Evolutionary conservation across 805 yeast species (phyloP).

Genomic region (Metschnikowia similis): DNA sequence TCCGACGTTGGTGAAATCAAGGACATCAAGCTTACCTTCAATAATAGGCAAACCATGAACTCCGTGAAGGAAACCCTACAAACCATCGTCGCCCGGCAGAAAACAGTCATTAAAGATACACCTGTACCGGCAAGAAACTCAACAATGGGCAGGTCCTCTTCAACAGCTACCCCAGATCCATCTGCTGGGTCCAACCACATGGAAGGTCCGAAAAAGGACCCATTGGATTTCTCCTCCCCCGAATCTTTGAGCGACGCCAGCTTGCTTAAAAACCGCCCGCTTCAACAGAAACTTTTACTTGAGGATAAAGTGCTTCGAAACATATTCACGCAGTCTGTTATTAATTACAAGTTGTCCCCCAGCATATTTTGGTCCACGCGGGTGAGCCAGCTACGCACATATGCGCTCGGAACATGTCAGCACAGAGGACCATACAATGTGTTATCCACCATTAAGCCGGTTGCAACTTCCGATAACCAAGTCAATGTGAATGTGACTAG

Average conservation of each 20-base stretch:
- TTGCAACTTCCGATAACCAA: slow-evolving; percentile 87
- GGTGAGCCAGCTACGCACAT: slow-evolving; percentile 73
- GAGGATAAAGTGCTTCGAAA: slow-evolving; percentile 66
- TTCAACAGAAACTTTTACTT: slow-evolving; percentile 74
- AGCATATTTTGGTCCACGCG: slow-evolving; percentile 85
- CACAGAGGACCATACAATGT: slow-evolving; percentile 93
- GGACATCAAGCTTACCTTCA: slow-evolving; percentile 52
- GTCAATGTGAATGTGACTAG: slow-evolving; percentile 90
- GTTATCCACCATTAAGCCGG: slow-evolving; percentile 87
- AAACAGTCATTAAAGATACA: slow-evolving; percentile 45
- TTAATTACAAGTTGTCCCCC: slow-evolving; percentile 68
- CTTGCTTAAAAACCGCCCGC: slow-evolving; percentile 62
- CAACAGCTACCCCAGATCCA: slow-evolving; percentile 21
- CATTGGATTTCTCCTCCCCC: slow-evolving; percentile 20
- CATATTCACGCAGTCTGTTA: slow-evolving; percentile 84
- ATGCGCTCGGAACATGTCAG: slow-evolving; percentile 79
- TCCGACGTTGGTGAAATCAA: slow-evolving; percentile 29
- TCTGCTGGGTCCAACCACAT: background rate
- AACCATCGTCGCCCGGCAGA: slow-evolving; percentile 62
- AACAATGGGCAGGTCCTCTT: slow-evolving; percentile 9
- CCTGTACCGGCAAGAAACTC: slow-evolving; percentile 7
- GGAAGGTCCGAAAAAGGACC: slow-evolving; percentile 9
- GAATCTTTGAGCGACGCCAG: slow-evolving; percentile 37
- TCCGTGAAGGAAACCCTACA: slow-evolving; percentile 63
- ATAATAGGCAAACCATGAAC: slow-evolving; percentile 72